These are phyloP conservation scores for Naumovozyma dairenensis DNA, from an alignment of 805 yeast genomes.

Conservation along the genomic window DNA sequence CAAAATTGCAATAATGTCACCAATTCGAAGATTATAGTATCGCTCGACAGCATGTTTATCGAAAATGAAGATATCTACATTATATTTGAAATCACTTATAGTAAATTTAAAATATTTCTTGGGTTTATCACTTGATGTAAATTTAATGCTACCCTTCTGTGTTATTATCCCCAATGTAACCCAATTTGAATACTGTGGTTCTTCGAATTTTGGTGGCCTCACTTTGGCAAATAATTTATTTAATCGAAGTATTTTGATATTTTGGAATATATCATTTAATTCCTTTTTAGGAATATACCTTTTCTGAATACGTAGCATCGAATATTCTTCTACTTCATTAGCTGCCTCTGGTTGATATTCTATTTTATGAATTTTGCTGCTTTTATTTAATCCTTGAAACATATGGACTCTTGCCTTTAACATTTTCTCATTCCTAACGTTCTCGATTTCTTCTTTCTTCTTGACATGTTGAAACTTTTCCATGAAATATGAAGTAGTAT, in stretches of 20 bases:
- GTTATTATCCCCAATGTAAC: conserved; percentile 65
- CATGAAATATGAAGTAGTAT: conserved; percentile 27
- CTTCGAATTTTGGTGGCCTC: conserved; percentile 53
- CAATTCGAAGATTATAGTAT: conserved; percentile 64
- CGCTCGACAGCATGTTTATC: conserved; percentile 52
- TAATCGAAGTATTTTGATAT: conserved; percentile 47
- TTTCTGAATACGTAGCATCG: conserved; percentile 35
- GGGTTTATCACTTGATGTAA: conserved; percentile 33
- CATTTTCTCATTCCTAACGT: conserved; percentile 18
- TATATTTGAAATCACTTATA: conserved; percentile 57
- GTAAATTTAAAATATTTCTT: conserved; percentile 51
- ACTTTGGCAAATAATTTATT: conserved; percentile 56
- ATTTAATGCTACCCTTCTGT: conserved; percentile 43
- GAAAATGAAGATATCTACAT: conserved; percentile 52
- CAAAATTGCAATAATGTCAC: conserved; percentile 63
- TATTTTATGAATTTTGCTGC: conserved; percentile 9
- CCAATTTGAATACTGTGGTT: conserved; percentile 70
- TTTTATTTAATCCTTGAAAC: conserved; percentile 28
- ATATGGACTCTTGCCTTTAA: conserved; percentile 32
- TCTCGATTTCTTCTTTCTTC: conserved; percentile 16
- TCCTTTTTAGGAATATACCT: conserved; percentile 36
- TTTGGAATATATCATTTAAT: conserved; percentile 34
- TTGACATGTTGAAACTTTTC: conserved; percentile 23
- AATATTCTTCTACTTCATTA: conserved; percentile 38
- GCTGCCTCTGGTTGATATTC: conserved; percentile 25